phyloP scores from a whole-genome alignment of 1,139 yeast species.

The Candida sanyaensis region DNA sequence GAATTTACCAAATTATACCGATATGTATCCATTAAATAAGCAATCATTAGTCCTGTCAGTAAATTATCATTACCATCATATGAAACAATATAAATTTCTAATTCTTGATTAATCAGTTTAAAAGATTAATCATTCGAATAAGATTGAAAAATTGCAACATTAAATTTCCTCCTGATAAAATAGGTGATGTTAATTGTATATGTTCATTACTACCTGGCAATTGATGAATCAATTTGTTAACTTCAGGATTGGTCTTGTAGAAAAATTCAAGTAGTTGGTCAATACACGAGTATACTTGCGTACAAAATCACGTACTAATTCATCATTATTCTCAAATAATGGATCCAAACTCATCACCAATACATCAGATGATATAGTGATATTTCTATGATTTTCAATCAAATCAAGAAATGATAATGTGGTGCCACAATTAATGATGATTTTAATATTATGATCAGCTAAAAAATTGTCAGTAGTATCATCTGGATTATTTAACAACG shows the following conservation, averaged over 20 bases:
- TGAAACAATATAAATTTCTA: conserved; percentile 40
- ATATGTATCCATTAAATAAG: conserved; percentile 47
- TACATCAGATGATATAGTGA: conserved; percentile 39
- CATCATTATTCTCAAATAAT: conserved; percentile 23
- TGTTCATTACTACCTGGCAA: conserved; percentile 28
- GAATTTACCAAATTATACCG: conserved; percentile 36
- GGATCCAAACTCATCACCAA: conserved; percentile 44
- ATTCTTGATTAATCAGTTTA: conserved; percentile 32
- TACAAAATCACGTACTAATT: conserved; percentile 26
- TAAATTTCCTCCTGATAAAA: conserved; percentile 39
- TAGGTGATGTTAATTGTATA: conserved; percentile 35
- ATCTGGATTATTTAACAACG: conserved; percentile 14
- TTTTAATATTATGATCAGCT: conserved; percentile 32
- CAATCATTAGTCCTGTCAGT: conserved; percentile 37
- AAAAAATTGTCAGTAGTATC: conserved; percentile 17
- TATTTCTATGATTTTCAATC: conserved; percentile 22
- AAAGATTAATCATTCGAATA: conserved; percentile 39
- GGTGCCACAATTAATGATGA: conserved; percentile 43
- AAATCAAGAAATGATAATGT: conserved; percentile 31
- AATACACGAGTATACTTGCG: conserved; percentile 34
- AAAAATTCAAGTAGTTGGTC: conserved; percentile 43
- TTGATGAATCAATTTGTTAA: conserved; percentile 29
- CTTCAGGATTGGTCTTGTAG: conserved; percentile 34
- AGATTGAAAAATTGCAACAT: conserved; percentile 40
- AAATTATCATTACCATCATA: conserved; percentile 29